phyloP scores from a whole-genome alignment of 2,329 filamentous ascomycete species.

The Ceratocystis diversiconidia region DNA sequence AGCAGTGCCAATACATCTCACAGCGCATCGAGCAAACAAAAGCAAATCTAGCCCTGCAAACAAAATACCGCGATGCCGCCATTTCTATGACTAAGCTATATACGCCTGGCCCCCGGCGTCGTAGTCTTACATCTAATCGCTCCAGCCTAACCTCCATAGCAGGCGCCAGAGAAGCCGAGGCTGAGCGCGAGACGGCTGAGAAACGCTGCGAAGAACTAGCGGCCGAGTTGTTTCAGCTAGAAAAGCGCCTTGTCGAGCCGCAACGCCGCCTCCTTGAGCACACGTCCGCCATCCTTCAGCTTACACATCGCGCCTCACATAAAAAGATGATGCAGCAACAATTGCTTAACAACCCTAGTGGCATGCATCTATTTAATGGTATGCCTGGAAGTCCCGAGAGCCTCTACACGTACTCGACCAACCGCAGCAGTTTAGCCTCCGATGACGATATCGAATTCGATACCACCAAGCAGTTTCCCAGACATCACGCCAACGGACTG shows the following conservation, averaged over 20 bases:
- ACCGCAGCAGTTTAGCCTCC: constrained; percentile 40
- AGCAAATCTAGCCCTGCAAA: constrained; percentile 74
- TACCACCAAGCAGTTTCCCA: constrained; percentile 37
- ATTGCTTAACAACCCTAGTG: constrained; percentile 26
- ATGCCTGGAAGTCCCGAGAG: constrained; percentile 66
- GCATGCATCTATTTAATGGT: constrained; percentile 32
- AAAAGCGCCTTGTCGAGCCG: constrained; percentile 60
- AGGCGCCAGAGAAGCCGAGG: constrained; percentile 49
- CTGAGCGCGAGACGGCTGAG: constrained; percentile 59
- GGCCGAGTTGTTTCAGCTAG: constrained; percentile 62
- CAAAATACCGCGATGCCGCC: constrained; percentile 87
- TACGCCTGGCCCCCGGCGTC: constrained; percentile 41
- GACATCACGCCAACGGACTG: constrained; percentile 32
- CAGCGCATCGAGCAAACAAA: constrained; percentile 70
- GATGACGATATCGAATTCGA: constrained; percentile 61
- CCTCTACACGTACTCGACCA: constrained; percentile 54
- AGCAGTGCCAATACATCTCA: constrained; percentile 57
- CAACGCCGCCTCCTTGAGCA: constrained; percentile 71
- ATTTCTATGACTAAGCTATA: constrained; percentile 74
- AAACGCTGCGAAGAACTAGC: constrained; percentile 77
- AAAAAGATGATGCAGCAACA: constrained; percentile 27
- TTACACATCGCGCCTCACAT: constrained; percentile 69
- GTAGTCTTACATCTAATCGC: constrained; percentile 37
- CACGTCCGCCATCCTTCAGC: constrained; percentile 79
- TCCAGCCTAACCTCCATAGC: constrained; percentile 29